phyloP scores from a whole-genome alignment of 176 grass and related monocot genomes.

The Hyparrhenia diplandra region DNA sequence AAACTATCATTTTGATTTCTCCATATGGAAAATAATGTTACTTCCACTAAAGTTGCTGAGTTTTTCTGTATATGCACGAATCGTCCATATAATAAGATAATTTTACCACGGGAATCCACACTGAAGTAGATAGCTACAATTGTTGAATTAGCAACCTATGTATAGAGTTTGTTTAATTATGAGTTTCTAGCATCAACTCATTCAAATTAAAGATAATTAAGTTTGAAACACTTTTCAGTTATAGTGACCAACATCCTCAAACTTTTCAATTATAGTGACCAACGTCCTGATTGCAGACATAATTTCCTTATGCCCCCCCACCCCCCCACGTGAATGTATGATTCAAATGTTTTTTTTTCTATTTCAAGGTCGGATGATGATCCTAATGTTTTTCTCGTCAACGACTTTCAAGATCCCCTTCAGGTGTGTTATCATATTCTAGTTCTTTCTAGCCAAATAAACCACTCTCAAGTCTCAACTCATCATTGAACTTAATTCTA shows the following conservation, averaged over 20 bases:
- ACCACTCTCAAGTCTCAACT: neutral
- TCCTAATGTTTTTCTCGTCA: slow-evolving; percentile 98
- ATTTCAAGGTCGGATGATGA: slow-evolving; percentile 76
- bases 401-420: slow-evolving; percentile 96
- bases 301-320: neutral
- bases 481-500: slow-evolving; percentile 1
- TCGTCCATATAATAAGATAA: neutral
- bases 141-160: neutral
- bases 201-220: neutral
- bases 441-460: slow-evolving; percentile 12
- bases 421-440: slow-evolving; percentile 59
- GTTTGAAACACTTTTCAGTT: neutral
- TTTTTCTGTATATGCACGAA: neutral
- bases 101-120: neutral
- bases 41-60: neutral
- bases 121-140: neutral
- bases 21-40: neutral
- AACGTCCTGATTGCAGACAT: neutral
- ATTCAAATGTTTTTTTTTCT: slow-evolving; percentile 31
- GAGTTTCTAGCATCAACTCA: slow-evolving; percentile 12
- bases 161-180: neutral
- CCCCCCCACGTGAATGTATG: neutral
- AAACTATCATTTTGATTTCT: neutral
- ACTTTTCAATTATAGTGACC: neutral
- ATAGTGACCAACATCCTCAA: neutral